Conservation (phyloP, 2,329 filamentous ascomycete genomes). For the Hypoxylon sp. region DNA sequence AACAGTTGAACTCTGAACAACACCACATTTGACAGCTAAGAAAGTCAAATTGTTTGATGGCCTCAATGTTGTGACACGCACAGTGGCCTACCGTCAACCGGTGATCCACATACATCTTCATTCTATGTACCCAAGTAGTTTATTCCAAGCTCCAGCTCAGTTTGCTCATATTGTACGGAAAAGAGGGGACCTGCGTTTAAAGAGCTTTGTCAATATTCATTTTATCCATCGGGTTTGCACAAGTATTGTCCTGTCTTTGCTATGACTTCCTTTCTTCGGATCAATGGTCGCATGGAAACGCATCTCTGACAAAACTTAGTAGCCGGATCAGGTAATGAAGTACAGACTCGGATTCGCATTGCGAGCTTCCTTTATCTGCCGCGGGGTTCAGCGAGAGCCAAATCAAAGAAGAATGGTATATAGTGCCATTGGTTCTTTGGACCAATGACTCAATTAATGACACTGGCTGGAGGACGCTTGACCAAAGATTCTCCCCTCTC, state of each 20-base stretch:
- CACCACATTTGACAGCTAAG: background rate
- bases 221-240: background rate
- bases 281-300: background rate
- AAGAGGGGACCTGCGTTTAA: too few relatives aligned
- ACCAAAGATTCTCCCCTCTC: background rate
- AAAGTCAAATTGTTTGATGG: background rate
- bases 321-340: conserved; percentile 24
- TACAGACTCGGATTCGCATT: conserved; percentile 5
- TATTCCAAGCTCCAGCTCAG: background rate
- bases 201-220: background rate
- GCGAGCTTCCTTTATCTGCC: conserved; percentile 4
- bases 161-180: too few relatives aligned
- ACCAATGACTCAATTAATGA: conserved; percentile 21
- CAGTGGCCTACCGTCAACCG: background rate
- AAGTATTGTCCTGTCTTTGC: background rate
- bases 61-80: background rate
- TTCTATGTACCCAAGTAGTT: background rate
- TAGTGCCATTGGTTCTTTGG: background rate
- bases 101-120: too few relatives aligned
- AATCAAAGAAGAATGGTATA: background rate
- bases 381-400: conserved; percentile 6
- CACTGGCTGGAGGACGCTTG: conserved; percentile 4
- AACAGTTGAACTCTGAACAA: background rate
- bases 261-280: background rate
- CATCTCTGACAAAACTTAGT: background rate